A percentile compares a stretch with the other conserved stretches of the same genome.
Evolutionary conservation across 768 basidiomycete genomes (phyloP).

Genomic region (Agrocybe praecox): DNA sequence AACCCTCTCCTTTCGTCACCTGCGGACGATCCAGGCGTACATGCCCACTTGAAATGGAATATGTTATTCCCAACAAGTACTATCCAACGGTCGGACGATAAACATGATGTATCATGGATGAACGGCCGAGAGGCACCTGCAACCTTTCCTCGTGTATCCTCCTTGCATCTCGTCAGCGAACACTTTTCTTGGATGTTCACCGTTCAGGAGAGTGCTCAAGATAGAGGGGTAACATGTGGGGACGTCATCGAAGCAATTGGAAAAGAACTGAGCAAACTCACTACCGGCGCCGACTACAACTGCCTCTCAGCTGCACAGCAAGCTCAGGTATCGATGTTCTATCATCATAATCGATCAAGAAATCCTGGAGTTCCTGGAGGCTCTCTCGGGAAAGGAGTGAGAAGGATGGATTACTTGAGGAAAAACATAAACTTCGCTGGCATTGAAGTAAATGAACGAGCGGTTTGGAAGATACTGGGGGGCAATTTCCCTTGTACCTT

Average conservation of each 20-base stretch:
- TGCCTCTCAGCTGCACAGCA: background rate
- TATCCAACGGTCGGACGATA: slow-evolving; percentile 47
- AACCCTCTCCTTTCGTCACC: slow-evolving; percentile 64
- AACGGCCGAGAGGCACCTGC: slow-evolving; percentile 67
- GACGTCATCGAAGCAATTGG: slow-evolving; percentile 64
- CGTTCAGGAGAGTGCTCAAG: slow-evolving; percentile 57
- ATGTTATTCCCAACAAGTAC: slow-evolving; percentile 68
- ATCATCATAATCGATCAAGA: background rate
- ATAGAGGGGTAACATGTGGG: slow-evolving; percentile 69
- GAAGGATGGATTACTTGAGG: background rate
- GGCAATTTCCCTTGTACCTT: background rate
- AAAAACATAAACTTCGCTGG: background rate
- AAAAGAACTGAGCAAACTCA: slow-evolving; percentile 4
- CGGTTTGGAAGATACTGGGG: background rate
- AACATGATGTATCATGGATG: slow-evolving; percentile 62
- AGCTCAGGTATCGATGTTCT: background rate
- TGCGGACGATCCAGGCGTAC: slow-evolving; percentile 9
- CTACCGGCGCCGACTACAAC: background rate
- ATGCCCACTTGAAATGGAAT: slow-evolving; percentile 50
- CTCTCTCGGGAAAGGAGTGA: background rate
- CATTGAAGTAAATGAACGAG: background rate
- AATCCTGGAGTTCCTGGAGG: background rate
- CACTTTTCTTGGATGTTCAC: slow-evolving; percentile 75
- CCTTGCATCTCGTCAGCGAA: slow-evolving; percentile 55
- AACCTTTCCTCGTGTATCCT: slow-evolving; percentile 60